Percentiles rank a stretch among this genome's conserved stretches.
Conservation (phyloP, 2,329 filamentous ascomycete species). For the Talaromyces sp. region DNA sequence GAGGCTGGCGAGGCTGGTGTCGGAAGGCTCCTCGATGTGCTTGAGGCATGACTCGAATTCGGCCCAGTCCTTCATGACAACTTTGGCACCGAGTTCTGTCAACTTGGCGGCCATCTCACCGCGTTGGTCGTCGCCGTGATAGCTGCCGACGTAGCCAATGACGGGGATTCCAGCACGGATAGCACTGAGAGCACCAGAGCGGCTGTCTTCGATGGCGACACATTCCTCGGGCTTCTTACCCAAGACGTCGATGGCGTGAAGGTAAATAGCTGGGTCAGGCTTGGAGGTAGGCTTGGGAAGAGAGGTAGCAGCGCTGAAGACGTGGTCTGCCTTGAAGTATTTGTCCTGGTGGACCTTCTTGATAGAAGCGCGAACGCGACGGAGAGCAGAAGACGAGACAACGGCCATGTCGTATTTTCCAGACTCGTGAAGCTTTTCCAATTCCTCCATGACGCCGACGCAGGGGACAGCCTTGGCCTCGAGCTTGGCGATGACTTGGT, state of each 20-base stretch:
- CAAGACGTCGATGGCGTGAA: slow-evolving; percentile 71
- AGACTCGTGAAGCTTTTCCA: slow-evolving; percentile 62
- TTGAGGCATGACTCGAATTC: slow-evolving; percentile 46
- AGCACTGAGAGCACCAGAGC: slow-evolving; percentile 76
- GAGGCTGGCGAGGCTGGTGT: slow-evolving; percentile 14
- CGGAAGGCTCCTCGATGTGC: slow-evolving; percentile 38
- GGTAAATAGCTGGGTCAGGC: slow-evolving; percentile 86
- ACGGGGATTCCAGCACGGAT: slow-evolving; percentile 75
- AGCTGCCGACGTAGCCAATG: slow-evolving; percentile 83
- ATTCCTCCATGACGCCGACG: slow-evolving; percentile 64
- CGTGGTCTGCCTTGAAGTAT: slow-evolving; percentile 71
- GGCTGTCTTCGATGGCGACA: slow-evolving; percentile 84
- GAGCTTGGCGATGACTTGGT: slow-evolving; percentile 79
- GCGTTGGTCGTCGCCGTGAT: slow-evolving; percentile 59
- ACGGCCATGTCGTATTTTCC: slow-evolving; percentile 73
- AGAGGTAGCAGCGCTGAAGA: slow-evolving; percentile 81
- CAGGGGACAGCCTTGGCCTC: slow-evolving; percentile 66
- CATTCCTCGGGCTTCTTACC: slow-evolving; percentile 69
- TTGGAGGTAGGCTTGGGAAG: slow-evolving; percentile 80
- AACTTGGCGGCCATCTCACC: slow-evolving; percentile 65
- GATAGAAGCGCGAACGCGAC: slow-evolving; percentile 73
- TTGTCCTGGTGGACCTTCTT: slow-evolving; percentile 75
- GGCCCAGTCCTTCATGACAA: slow-evolving; percentile 57
- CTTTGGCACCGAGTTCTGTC: slow-evolving; percentile 59
- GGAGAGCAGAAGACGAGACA: slow-evolving; percentile 76